Conservation (phyloP, 208 protist species). For the Leishmania major region DNA sequence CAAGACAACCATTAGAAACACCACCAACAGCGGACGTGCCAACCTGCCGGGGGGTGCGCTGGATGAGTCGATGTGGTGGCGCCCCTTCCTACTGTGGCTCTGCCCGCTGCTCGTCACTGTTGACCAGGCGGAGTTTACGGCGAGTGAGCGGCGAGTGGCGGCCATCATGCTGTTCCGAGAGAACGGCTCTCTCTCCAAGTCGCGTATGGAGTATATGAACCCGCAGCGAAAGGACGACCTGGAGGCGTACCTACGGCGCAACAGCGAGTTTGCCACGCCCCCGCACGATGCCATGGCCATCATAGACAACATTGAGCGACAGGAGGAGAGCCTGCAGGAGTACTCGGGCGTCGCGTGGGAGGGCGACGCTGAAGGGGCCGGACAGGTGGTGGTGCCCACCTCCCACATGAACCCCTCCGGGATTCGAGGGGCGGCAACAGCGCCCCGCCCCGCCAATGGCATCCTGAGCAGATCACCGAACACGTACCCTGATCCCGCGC, state of each 20-base stretch:
- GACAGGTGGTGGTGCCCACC: slow-evolving; percentile 13
- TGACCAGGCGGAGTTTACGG: slow-evolving; percentile 50
- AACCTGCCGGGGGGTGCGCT: not conserved
- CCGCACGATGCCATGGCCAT: slow-evolving; percentile 29
- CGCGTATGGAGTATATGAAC: slow-evolving; percentile 67
- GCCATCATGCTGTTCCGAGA: slow-evolving; percentile 60
- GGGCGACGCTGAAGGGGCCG: not conserved
- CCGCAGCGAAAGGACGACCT: slow-evolving; percentile 49
- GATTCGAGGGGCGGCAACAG: not conserved
- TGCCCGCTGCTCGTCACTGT: slow-evolving; percentile 53
- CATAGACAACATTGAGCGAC: slow-evolving; percentile 22
- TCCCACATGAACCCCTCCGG: slow-evolving; percentile 15
- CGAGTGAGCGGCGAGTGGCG: slow-evolving; percentile 50
- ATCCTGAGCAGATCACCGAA: not conserved
- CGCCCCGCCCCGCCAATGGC: not conserved
- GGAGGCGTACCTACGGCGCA: slow-evolving; percentile 58
- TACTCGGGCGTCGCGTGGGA: not conserved
- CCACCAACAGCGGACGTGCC: not conserved
- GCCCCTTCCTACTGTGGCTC: slow-evolving; percentile 73
- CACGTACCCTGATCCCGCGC: not conserved
- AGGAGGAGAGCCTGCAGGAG: slow-evolving; percentile 18
- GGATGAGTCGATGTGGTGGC: slow-evolving; percentile 48
- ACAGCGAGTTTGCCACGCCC: slow-evolving; percentile 16
- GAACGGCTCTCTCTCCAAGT: slow-evolving; percentile 44
- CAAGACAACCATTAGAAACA: not conserved